Conservation (phyloP, 331 rosid genomes). For the Telfairia occidentalis region DNA sequence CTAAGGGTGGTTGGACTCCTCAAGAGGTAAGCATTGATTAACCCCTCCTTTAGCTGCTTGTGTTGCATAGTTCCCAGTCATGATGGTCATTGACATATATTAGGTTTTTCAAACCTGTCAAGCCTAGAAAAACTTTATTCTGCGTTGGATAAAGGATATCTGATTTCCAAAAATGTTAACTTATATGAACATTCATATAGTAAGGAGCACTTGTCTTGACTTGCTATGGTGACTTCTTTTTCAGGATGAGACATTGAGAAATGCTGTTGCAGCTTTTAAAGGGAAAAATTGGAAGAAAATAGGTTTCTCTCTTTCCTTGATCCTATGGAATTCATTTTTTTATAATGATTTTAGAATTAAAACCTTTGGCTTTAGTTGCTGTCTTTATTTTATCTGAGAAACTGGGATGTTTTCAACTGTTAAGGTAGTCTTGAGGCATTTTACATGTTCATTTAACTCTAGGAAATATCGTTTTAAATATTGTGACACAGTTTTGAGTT, state of each 20-base stretch:
- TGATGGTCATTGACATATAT: background rate
- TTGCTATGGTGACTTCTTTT: background rate
- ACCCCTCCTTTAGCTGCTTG: background rate
- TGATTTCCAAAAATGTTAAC: background rate
- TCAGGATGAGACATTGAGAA: slow-evolving; percentile 94
- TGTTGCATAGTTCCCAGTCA: background rate
- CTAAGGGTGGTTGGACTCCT: slow-evolving; percentile 98
- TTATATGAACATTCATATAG: background rate
- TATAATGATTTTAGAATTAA: background rate
- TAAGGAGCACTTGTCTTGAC: slow-evolving; percentile 1
- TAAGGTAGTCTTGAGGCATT: background rate
- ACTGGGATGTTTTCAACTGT: background rate
- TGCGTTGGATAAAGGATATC: background rate
- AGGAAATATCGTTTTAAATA: background rate
- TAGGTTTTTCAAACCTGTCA: background rate
- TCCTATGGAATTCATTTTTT: background rate
- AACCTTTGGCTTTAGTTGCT: background rate
- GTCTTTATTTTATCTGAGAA: background rate
- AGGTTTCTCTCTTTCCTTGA: slow-evolving; percentile 38
- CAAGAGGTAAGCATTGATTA: slow-evolving; percentile 56
- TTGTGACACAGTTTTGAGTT: background rate
- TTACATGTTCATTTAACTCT: background rate
- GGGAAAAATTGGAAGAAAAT: slow-evolving; percentile 98
- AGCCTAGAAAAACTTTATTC: background rate
- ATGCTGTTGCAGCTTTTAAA: slow-evolving; percentile 71